Conservation (phyloP, 306 rosid genomes). For the Castanea mollissima region DNA sequence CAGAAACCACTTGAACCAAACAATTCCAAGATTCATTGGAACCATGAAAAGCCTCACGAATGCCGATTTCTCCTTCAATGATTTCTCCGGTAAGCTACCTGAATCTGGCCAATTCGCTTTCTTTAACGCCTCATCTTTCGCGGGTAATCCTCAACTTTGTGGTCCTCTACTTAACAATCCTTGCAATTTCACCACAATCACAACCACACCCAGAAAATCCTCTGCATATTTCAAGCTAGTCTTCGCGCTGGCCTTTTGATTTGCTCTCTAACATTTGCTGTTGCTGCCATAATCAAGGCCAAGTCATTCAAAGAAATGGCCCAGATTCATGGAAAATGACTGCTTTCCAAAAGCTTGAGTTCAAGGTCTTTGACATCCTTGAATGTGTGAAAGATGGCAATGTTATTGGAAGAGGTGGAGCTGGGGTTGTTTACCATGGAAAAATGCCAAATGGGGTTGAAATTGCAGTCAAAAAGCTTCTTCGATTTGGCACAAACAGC, state of each 20-base stretch:
- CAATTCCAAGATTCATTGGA: slow-evolving; percentile 62
- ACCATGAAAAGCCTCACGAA: slow-evolving; percentile 77
- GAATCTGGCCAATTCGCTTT: slow-evolving; percentile 76
- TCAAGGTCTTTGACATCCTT: slow-evolving; percentile 62
- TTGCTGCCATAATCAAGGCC: slow-evolving; percentile 69
- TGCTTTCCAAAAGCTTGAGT: slow-evolving; percentile 62
- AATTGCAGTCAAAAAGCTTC: slow-evolving; percentile 74
- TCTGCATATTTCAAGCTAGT: slow-evolving; percentile 57
- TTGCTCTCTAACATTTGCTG: slow-evolving; percentile 60
- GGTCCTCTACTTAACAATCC: slow-evolving; percentile 70
- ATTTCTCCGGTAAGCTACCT: slow-evolving; percentile 69
- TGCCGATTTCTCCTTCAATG: slow-evolving; percentile 95
- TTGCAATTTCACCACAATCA: slow-evolving; percentile 53
- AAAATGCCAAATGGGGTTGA: slow-evolving; percentile 83
- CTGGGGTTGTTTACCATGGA: slow-evolving; percentile 89
- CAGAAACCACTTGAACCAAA: slow-evolving; percentile 63
- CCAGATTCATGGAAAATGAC: slow-evolving; percentile 74
- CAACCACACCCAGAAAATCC: slow-evolving; percentile 23
- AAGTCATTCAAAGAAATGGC: slow-evolving; percentile 51
- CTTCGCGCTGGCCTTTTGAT: slow-evolving; percentile 65
- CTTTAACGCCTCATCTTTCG: slow-evolving; percentile 78
- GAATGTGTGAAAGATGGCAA: slow-evolving; percentile 88
- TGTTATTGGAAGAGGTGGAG: slow-evolving; percentile 88
- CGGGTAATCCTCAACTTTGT: slow-evolving; percentile 77
- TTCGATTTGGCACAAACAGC: slow-evolving; percentile 61